A percentile compares a stretch with the other conserved stretches of the same genome.
phyloP scores from a whole-genome alignment of 495 filamentous ascomycete genomes.

The Lepidopterella palustris region DNA sequence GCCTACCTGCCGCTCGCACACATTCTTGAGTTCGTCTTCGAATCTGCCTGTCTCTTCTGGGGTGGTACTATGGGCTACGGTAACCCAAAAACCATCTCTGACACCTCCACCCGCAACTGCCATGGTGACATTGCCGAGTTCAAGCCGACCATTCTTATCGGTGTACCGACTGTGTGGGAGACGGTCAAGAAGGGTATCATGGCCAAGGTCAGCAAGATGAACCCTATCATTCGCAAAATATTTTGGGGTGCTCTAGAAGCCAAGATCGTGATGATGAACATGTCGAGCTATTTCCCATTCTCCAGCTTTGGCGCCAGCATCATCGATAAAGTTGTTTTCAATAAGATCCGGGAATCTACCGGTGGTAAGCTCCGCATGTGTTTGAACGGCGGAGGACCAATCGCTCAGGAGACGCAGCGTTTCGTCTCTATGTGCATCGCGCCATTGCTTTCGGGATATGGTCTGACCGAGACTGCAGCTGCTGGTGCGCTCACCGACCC shows the following conservation, averaged over 20 bases:
- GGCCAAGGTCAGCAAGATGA: slow-evolving; percentile 71
- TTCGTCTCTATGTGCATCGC: slow-evolving; percentile 42
- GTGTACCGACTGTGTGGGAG: slow-evolving; percentile 96
- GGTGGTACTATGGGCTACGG: slow-evolving; percentile 97
- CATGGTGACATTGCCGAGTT: slow-evolving; percentile 93
- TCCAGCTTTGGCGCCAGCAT: slow-evolving; percentile 61
- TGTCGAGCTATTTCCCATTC: slow-evolving; percentile 72
- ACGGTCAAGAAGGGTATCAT: slow-evolving; percentile 97
- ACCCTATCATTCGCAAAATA: slow-evolving; percentile 65
- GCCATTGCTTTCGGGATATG: slow-evolving; percentile 65
- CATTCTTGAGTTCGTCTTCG: slow-evolving; percentile 96
- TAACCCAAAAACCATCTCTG: slow-evolving; percentile 86
- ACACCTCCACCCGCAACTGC: slow-evolving; percentile 84
- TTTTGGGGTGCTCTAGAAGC: slow-evolving; percentile 89
- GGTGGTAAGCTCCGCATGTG: slow-evolving; percentile 38
- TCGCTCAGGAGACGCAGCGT: slow-evolving; percentile 41
- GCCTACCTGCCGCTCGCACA: slow-evolving; percentile 93
- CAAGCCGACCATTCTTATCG: slow-evolving; percentile 83
- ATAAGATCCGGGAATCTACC: slow-evolving; percentile 41
- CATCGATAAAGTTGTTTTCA: slow-evolving; percentile 41
- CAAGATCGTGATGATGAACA: no score
- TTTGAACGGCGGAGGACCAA: slow-evolving; percentile 41
- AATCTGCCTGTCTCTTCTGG: slow-evolving; percentile 88
- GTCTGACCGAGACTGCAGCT: slow-evolving; percentile 87
- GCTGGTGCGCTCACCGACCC: slow-evolving; percentile 95